Percentiles rank a stretch among this genome's conserved stretches.
phyloP scores from a whole-genome alignment of 345 rosid genomes.

The Hibiscus trionum region DNA sequence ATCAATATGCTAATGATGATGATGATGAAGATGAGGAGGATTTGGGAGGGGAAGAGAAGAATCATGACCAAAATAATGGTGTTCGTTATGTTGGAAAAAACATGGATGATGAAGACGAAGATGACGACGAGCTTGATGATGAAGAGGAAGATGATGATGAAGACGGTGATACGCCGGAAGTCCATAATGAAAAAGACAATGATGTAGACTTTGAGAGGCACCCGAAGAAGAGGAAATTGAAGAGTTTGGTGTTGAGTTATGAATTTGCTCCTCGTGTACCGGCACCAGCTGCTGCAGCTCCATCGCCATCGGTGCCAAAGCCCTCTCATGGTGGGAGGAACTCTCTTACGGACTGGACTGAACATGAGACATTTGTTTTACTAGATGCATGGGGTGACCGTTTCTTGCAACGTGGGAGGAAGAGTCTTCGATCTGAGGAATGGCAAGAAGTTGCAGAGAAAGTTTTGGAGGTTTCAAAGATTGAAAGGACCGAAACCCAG shows the following conservation, averaged over 20 bases:
- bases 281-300: conserved; percentile 21
- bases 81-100: conserved; percentile 25
- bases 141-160: conserved; percentile 26
- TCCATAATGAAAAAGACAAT: conserved; percentile 15
- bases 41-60: conserved; percentile 34
- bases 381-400: conserved; percentile 94
- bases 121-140: conserved; percentile 8
- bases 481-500: conserved; percentile 71
- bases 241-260: conserved; percentile 58
- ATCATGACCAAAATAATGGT: conserved; percentile 35
- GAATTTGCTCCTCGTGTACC: conserved; percentile 83
- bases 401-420: conserved; percentile 74
- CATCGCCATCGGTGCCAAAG: conserved; percentile 25
- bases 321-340: conserved; percentile 53
- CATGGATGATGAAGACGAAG: conserved; percentile 20
- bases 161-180: conserved; percentile 20
- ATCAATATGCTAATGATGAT: conserved; percentile 30
- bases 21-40: conserved; percentile 29
- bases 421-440: conserved; percentile 83
- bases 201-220: conserved; percentile 42
- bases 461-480: conserved; percentile 68
- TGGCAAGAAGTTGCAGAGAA: conserved; percentile 96
- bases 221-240: conserved; percentile 66
- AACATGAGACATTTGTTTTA: conserved; percentile 72
- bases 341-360: conserved; percentile 81